phyloP scores from a whole-genome alignment of 2,329 filamentous ascomycete genomes.

The Trichoderma atroviride region DNA sequence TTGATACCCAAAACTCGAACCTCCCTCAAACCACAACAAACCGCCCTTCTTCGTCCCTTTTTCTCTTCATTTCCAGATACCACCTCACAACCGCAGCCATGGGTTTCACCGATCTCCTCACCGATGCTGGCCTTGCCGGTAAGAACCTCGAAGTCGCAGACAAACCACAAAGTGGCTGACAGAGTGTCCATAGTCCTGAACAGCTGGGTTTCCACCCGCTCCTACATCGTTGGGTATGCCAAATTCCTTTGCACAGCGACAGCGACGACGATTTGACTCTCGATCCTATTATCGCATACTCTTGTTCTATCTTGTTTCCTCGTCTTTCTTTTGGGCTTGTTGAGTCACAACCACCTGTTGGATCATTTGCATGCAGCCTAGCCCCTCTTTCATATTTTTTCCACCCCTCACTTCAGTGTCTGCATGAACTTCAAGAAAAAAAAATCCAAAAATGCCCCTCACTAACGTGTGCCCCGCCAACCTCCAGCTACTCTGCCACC shows the following conservation, averaged over 20 bases:
- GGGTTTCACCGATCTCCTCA: conserved; percentile 68
- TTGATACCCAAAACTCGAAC: conserved; percentile 26
- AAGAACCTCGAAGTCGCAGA: conserved; percentile 25
- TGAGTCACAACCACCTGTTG: conserved; percentile 10
- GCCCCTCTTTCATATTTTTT: conserved; percentile 25
- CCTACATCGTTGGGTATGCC: conserved; percentile 78
- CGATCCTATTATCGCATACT: not conserved
- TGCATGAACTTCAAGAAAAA: conserved; percentile 15
- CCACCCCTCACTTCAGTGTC: conserved; percentile 18
- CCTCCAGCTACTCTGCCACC: conserved; percentile 63
- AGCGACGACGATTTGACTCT: not conserved
- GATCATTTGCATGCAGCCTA: conserved; percentile 15
- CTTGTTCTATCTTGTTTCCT: not conserved
- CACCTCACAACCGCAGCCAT: conserved; percentile 42
- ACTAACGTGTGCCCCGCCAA: conserved; percentile 22
- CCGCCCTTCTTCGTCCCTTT: not conserved
- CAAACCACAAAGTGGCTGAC: conserved; percentile 15
- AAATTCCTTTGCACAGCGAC: conserved; percentile 5
- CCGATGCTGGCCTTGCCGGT: conserved; percentile 59
- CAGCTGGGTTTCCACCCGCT: conserved; percentile 70
- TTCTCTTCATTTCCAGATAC: not conserved
- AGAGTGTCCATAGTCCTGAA: conserved; percentile 58
- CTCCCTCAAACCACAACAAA: not conserved
- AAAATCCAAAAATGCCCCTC: conserved; percentile 12
- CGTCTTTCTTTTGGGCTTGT: not conserved